These are phyloP conservation scores for Spathaspora hagerdaliae DNA, from an alignment of 805 yeast species.

Conservation along the genomic window DNA sequence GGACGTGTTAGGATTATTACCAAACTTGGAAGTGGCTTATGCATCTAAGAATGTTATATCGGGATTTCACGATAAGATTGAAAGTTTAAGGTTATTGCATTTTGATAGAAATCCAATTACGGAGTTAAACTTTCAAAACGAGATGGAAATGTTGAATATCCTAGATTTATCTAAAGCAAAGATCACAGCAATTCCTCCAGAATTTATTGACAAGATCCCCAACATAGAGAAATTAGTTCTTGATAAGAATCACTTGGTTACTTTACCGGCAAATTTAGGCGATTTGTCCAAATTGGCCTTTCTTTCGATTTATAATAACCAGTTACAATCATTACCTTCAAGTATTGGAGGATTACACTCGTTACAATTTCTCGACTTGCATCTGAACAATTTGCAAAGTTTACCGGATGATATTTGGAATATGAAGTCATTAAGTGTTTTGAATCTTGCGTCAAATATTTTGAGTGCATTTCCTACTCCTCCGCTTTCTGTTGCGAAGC, in stretches of 20 bases:
- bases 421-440: conserved; percentile 47
- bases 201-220: conserved; percentile 57
- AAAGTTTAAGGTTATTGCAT: conserved; percentile 62
- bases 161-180: conserved; percentile 81
- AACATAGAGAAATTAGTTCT: conserved; percentile 68
- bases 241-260: conserved; percentile 78
- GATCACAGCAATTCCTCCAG: conserved; percentile 65
- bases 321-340: conserved; percentile 65
- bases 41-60: conserved; percentile 76
- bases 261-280: conserved; percentile 68
- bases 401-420: conserved; percentile 69
- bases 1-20: conserved; percentile 52
- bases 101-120: conserved; percentile 85
- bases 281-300: conserved; percentile 54
- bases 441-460: conserved; percentile 74
- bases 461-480: conserved; percentile 58
- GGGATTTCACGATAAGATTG: conserved; percentile 54
- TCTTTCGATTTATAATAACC: conserved; percentile 71
- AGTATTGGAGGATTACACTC: conserved; percentile 57
- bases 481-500: conserved; percentile 28
- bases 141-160: conserved; percentile 59
- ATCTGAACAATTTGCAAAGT: conserved; percentile 73
- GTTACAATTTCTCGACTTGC: conserved; percentile 70
- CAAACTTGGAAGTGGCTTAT: conserved; percentile 65
- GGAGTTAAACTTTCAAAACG: conserved; percentile 49